Evolutionary conservation across 148 eudicot genomes (phyloP).

Genomic region (Rhododendron molle): DNA sequence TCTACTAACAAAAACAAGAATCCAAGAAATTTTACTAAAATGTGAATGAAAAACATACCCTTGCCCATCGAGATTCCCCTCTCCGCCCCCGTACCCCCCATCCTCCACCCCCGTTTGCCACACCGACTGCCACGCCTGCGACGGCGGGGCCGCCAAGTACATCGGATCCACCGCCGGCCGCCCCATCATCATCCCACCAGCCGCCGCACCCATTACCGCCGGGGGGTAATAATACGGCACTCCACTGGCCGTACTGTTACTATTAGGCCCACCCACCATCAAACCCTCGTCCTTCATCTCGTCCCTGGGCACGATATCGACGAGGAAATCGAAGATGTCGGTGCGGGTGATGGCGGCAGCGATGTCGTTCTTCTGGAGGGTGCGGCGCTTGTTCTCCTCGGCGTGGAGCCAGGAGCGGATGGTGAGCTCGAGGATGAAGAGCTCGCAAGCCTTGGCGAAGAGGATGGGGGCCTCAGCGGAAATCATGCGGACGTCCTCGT

Average conservation of each 20-base stretch:
- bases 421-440: slow-evolving; percentile 73
- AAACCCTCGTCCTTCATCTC: slow-evolving; percentile 22
- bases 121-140: slow-evolving; percentile 80
- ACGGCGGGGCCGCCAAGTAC: slow-evolving; percentile 48
- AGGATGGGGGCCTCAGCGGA: slow-evolving; percentile 76
- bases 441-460: slow-evolving; percentile 80
- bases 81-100: slow-evolving; percentile 39
- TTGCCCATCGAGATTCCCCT: slow-evolving; percentile 47
- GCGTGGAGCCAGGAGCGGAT: slow-evolving; percentile 83
- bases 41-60: slow-evolving; percentile 27
- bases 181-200: slow-evolving; percentile 38
- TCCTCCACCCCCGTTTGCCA: slow-evolving; percentile 55
- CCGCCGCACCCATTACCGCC: slow-evolving; percentile 36
- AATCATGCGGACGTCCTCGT: slow-evolving; percentile 84
- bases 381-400: slow-evolving; percentile 73
- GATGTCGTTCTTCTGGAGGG: slow-evolving; percentile 75
- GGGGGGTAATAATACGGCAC: slow-evolving; percentile 66
- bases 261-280: not conserved
- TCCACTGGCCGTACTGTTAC: slow-evolving; percentile 42
- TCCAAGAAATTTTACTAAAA: not conserved
- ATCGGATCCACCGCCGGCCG: slow-evolving; percentile 40
- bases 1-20: not conserved
- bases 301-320: slow-evolving; percentile 73
- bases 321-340: slow-evolving; percentile 72
- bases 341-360: slow-evolving; percentile 78